Evolutionary conservation across 169 alveolate species (phyloP), one percentile per base, ranked within the genome.

Genomic region (Eimeria mitis): DNA sequence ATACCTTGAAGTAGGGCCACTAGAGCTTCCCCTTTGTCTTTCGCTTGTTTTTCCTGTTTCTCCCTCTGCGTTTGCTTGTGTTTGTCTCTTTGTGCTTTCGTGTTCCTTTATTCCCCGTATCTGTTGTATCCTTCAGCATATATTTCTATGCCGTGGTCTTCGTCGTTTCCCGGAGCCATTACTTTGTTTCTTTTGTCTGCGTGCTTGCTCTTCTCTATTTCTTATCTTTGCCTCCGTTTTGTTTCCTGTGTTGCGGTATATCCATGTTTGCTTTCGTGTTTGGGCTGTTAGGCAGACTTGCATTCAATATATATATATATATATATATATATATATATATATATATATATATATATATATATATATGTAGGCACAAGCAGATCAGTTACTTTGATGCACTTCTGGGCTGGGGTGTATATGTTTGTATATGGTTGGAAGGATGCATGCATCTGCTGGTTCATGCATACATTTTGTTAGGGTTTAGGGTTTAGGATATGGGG

Each of bases 401-500:
- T 2, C 68, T 7, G 68, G 68, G n/a, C 28, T 65, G 5, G 47
- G 28, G 47, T 40, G 40, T 78, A 56, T 25, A n/a, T 25, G 40
- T 8, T 42, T 47, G 42, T 47, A 44, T 23, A 23, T 42, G 0
- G 16, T 19, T 42, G 63, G 59, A 42, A 42, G 8, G 40, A 76
- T 44, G 31, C 47, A 11, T 59, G 70, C 70, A n/a, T 71, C n/a
- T 71, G 52, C 54, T 37, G 13, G 65, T 34, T 6, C 47, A 3
- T 76, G 89, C 89, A 54, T 49, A 5, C 16, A n/a, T 25, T 47
- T 49, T 1, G 40, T 42, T 19, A 75, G 59, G 59, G 85, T 75
- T 52, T 79, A 11, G 89, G 44, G 88, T 76, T 76, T 79, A 49
- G 71, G 61, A 61, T 75, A 25, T 79, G 1, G 16, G 89, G 89